These are phyloP conservation scores for Coleophoma eucalyptorum DNA, from an alignment of 2,329 filamentous ascomycete species.

Conservation along the genomic window DNA sequence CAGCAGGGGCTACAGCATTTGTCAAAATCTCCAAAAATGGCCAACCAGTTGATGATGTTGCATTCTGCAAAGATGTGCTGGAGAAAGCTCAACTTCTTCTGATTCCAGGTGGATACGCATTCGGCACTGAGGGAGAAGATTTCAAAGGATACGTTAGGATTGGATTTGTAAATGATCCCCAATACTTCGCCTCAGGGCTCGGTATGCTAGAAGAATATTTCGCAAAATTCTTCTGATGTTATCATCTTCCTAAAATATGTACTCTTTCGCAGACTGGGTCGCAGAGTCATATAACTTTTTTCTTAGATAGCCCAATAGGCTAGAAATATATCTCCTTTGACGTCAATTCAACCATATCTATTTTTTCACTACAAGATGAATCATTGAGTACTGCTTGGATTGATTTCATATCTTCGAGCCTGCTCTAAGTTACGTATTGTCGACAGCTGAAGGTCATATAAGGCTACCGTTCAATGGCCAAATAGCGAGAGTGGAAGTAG, in stretches of 20 bases:
- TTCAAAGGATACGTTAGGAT: slow-evolving; percentile 75
- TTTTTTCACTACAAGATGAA: no score
- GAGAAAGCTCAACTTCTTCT: slow-evolving; percentile 69
- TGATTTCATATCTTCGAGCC: no score
- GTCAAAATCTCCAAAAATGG: slow-evolving; percentile 62
- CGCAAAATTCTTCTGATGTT: neutral
- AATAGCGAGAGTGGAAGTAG: no score
- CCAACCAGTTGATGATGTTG: slow-evolving; percentile 63
- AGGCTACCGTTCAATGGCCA: no score
- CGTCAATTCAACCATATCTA: no score
- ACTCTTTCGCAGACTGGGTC: neutral
- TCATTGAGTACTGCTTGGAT: no score
- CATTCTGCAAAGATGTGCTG: slow-evolving; percentile 66
- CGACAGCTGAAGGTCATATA: no score
- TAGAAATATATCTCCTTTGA: no score
- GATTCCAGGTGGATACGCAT: slow-evolving; percentile 69
- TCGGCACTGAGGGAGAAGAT: slow-evolving; percentile 56
- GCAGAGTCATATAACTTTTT: neutral
- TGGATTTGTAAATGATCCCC: slow-evolving; percentile 70
- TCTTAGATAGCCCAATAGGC: no score
- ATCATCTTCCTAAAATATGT: neutral
- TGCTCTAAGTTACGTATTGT: no score
- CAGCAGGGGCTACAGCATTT: slow-evolving; percentile 77
- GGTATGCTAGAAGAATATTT: neutral
- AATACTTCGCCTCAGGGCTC: slow-evolving; percentile 19